A percentile compares a stretch with the other conserved stretches of the same genome.
Evolutionary conservation across 345 rosid genomes (phyloP).

Genomic region (Pelargonium nanum): DNA sequence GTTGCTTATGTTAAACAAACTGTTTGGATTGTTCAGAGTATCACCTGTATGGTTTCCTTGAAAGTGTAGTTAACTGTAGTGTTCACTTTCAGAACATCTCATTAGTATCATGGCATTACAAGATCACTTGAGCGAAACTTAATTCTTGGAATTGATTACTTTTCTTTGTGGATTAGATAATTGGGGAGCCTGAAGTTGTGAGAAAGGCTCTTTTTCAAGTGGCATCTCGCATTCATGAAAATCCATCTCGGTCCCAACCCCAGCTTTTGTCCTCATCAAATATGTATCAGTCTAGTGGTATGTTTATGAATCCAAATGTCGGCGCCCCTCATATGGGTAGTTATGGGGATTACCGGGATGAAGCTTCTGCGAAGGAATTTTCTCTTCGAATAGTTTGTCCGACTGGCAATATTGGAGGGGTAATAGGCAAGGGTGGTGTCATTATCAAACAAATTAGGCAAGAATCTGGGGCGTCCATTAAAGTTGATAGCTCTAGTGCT

Average conservation of each 20-base stretch:
- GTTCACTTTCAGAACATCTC: no score
- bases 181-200: conserved; percentile 73
- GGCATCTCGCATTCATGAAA: conserved; percentile 77
- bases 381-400: conserved; percentile 76
- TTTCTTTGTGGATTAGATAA: conserved; percentile 38
- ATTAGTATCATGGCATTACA: no score
- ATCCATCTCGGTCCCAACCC: conserved; percentile 85
- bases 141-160: not conserved
- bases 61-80: no score
- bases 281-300: conserved; percentile 42
- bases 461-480: conserved; percentile 72
- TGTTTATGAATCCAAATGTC: conserved; percentile 46
- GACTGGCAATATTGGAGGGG: conserved; percentile 71
- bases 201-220: conserved; percentile 73
- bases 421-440: conserved; percentile 91
- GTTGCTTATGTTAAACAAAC: no score
- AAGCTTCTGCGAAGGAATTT: conserved; percentile 58
- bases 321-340: conserved; percentile 54
- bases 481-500: conserved; percentile 76
- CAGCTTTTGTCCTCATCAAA: conserved; percentile 50
- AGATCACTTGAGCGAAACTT: not conserved
- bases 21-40: not conserved
- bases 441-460: conserved; percentile 87
- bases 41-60: not conserved
- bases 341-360: conserved; percentile 86